Evolutionary conservation across 805 yeast species (phyloP).

Genomic region (Cyberlindnera samutprakarnensis): DNA sequence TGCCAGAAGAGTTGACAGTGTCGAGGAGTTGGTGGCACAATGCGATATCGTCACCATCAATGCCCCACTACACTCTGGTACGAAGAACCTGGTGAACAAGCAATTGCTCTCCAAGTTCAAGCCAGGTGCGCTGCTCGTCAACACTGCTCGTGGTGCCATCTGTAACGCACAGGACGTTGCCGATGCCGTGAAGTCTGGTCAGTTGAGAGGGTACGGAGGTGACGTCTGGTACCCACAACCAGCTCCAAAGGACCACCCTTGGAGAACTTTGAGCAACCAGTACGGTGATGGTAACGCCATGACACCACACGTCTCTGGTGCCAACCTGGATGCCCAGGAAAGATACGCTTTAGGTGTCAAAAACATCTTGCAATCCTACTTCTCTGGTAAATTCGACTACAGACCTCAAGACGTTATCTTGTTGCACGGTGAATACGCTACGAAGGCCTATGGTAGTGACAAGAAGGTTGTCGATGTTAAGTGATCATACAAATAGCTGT

Average conservation of each 20-base stretch:
- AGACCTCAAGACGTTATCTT: constrained; percentile 72
- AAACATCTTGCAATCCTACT: constrained; percentile 55
- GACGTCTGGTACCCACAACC: constrained; percentile 88
- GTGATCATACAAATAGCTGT: no score
- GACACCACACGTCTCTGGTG: constrained; percentile 80
- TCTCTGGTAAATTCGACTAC: constrained; percentile 56
- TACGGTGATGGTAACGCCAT: constrained; percentile 75
- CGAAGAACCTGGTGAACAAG: constrained; percentile 61
- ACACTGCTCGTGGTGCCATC: constrained; percentile 81
- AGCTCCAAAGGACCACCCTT: constrained; percentile 69
- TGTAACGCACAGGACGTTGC: constrained; percentile 69
- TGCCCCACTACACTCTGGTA: constrained; percentile 67
- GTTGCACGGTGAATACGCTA: constrained; percentile 63
- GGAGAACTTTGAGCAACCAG: constrained; percentile 63
- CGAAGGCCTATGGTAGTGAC: constrained; percentile 60
- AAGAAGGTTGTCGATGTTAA: constrained; percentile 25
- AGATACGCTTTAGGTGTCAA: constrained; percentile 68
- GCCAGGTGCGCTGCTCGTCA: constrained; percentile 65
- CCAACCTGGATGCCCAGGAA: constrained; percentile 72
- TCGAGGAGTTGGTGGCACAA: constrained; percentile 59
- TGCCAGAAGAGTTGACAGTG: constrained; percentile 48
- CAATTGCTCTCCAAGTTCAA: constrained; percentile 61
- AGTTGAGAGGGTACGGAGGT: constrained; percentile 74
- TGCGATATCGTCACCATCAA: constrained; percentile 73
- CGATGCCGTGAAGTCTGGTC: constrained; percentile 62